Evolutionary conservation across 1,284 basidiomycete species (phyloP), one percentile per base, ranked within the genome.

Genomic region (Coniferiporia weirii): DNA sequence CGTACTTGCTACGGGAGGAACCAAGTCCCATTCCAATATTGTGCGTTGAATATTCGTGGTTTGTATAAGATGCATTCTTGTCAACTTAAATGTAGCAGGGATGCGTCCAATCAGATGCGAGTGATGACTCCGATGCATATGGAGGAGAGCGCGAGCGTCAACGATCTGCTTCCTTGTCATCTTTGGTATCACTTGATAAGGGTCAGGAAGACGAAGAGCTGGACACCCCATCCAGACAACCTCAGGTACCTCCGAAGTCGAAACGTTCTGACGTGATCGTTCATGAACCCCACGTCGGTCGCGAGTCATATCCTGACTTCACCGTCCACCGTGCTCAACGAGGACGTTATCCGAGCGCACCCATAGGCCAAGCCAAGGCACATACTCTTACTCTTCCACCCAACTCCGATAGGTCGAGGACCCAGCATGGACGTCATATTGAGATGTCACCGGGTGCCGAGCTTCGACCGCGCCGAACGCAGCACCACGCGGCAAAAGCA

Each of bases 301-400:
- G 36, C 36, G 60, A 58, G 12, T 52, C 36, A 20, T 43, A 19
- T 45, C 20, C 56, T 46, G 60, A 61, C 36, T 57, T 54, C 34
- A 45, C 52, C 44, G 51, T 61, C 17, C 56, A 61, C 52, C 56
- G 51, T 51, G 60, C 60, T 13, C 54, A 52, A 9, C 51, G 60
- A 8, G 56, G 56, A 7, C 44, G 57, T 13, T 61, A 61, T 45
- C 56, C 49, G 32, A 61, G 60, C 40, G 51, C 49, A 10, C 60
- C 60, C 15, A 46, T 61, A n/a, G 60, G 60, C 38, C 52, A 54
- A 22, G 56, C 60, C 15, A 45, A 34, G 7, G 60, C 60, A 22
- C 60, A 58, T 47, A 61, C 51, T 9, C 53, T 61, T n/a, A 57
- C 51, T 36, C 56, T 61, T 36, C 60, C 60, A 22, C 56, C 60